Conservation (phyloP, 805 yeast genomes). For the Candida insectorum region DNA sequence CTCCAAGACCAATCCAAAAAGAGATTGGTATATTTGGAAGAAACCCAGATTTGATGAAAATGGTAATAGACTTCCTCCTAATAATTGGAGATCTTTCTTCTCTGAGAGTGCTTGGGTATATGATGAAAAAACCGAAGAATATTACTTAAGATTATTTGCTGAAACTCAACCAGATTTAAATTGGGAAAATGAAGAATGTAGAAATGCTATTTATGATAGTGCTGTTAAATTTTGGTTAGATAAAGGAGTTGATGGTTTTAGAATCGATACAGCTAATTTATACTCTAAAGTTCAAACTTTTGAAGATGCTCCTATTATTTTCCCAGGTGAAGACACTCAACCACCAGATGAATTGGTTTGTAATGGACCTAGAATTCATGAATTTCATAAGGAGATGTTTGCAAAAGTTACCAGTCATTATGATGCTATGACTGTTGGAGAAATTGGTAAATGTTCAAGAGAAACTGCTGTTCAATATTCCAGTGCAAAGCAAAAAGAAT, state of each 20-base stretch:
- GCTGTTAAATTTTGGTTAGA: conserved; percentile 54
- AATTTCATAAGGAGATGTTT: conserved; percentile 53
- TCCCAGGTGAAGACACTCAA: conserved; percentile 40
- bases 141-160: conserved; percentile 54
- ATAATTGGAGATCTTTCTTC: conserved; percentile 53
- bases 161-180: conserved; percentile 56
- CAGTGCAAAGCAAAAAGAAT: conserved; percentile 32
- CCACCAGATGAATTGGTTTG: conserved; percentile 28
- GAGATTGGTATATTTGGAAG: conserved; percentile 63
- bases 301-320: conserved; percentile 47
- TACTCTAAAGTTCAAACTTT: conserved; percentile 46
- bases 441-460: conserved; percentile 43
- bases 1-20: conserved; percentile 49
- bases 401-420: conserved; percentile 39
- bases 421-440: conserved; percentile 58
- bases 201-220: conserved; percentile 40
- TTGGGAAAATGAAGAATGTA: conserved; percentile 50
- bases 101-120: conserved; percentile 57
- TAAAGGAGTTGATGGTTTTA: conserved; percentile 56
- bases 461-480: conserved; percentile 44
- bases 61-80: conserved; percentile 55
- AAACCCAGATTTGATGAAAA: conserved; percentile 43
- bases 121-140: conserved; percentile 53
- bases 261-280: conserved; percentile 54
- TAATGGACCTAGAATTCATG: conserved; percentile 57